Evolutionary conservation across 768 basidiomycete species (phyloP), one percentile per base, ranked within the genome.

Genomic region (Pleurotus tuoliensis): DNA sequence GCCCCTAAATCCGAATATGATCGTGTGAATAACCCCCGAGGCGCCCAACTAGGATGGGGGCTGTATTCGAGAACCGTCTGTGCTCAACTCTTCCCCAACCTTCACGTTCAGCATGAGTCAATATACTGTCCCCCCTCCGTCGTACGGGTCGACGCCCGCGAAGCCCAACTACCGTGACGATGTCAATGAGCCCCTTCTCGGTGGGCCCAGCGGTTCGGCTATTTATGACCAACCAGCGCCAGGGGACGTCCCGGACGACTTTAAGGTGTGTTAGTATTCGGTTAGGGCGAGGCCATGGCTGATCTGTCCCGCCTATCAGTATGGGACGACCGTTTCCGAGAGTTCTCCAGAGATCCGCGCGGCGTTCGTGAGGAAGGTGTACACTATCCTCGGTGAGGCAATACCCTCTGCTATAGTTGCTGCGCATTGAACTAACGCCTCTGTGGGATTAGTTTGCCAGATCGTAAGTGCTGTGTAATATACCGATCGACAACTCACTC

Each of bases 331-430:
- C 1, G 92, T 93, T 12, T 81, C 84, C 1, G 91, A 92, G 58
- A 88, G 88, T 58, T 81, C 88, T 9, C 70, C 77, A 3, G 87
- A 92, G 64, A 88, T 98, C 65, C 79, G 92, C 52, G 81, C 83
- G 60, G 91, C 86, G 4, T 98, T 98, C 71, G 78, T 98, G 56
- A 82, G 92, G 67, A 97, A 97, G 76, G 90, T 94, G 37, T 96
- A 93, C 71, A 83, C 82, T 25, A 93, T 96, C 64, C 83, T 98
- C 3, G 86, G 92, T 93, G 65, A 78, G 89, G 76, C 50, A 22
- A 16, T 34, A 11, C 8, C 30, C 7, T 34, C 9, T 9, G 8
- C 11, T 50, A 30, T 44, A 24, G 45, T 39, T 58, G 18, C 15
- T 60, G 45, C 48, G 34, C 16, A 22, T 25, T 34, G 57, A 34